Conservation (phyloP, 2,329 filamentous ascomycete species). For the Calonectria montana region DNA sequence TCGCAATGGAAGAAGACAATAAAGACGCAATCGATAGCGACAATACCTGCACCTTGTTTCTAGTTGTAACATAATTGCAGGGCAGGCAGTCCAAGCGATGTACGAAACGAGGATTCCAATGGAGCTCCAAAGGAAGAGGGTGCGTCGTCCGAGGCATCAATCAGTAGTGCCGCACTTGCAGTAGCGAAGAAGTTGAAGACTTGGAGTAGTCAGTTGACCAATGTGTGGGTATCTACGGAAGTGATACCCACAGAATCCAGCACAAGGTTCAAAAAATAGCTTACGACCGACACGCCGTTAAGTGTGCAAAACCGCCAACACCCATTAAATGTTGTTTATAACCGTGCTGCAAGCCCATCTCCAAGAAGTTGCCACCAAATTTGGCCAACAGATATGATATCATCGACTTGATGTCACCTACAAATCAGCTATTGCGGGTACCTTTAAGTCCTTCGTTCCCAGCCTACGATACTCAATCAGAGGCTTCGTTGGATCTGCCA, state of each 20-base stretch:
- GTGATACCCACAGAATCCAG: constrained; percentile 48
- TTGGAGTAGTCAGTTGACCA: constrained; percentile 43
- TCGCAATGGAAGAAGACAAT: constrained; percentile 16
- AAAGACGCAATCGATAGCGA: constrained; percentile 15
- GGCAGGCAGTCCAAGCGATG: background rate
- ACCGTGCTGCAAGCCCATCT: background rate
- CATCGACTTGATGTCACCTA: background rate
- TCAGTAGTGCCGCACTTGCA: constrained; percentile 41
- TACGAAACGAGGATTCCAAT: constrained; percentile 30
- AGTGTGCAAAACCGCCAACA: background rate
- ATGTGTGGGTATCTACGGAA: constrained; percentile 41
- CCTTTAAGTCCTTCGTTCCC: background rate
- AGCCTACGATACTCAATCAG: constrained; percentile 38
- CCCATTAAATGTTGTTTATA: background rate
- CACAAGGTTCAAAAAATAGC: constrained; percentile 1
- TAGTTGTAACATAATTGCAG: background rate
- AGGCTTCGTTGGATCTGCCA: constrained; percentile 48
- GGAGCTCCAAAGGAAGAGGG: constrained; percentile 37
- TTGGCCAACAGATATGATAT: background rate
- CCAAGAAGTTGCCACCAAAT: background rate
- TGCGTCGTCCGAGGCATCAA: constrained; percentile 44
- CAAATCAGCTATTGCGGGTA: background rate
- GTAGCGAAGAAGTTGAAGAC: constrained; percentile 45
- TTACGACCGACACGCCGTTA: background rate
- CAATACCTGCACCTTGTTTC: background rate